Percentiles rank a stretch among this genome's conserved stretches.
Conservation (phyloP, 768 basidiomycete species). For the Leccinum subgranulosum region DNA sequence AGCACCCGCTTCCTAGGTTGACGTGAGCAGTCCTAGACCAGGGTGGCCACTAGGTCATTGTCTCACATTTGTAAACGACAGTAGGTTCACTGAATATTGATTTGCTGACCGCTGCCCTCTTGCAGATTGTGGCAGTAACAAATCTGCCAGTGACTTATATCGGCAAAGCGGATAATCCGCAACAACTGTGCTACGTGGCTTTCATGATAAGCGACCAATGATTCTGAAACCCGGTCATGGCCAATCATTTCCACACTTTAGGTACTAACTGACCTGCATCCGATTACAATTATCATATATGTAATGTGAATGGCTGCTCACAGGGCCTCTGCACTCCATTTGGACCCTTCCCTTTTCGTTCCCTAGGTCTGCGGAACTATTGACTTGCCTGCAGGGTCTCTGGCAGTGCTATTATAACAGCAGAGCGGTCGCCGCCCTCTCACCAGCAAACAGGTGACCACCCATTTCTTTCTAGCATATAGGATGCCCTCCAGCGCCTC, state of each 20-base stretch:
- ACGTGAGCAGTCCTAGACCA: background rate
- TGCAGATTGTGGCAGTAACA: too few species aligned
- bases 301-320: background rate
- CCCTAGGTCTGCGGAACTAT: too few species aligned
- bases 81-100: too few species aligned
- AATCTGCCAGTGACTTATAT: too few species aligned
- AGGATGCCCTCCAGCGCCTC: slow-evolving; percentile 6
- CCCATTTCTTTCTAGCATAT: background rate
- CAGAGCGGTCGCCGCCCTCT: background rate
- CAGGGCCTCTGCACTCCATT: background rate
- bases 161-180: background rate
- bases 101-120: too few species aligned
- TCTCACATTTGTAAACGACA: background rate
- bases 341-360: background rate
- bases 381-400: background rate
- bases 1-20: background rate
- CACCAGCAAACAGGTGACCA: background rate
- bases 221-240: background rate
- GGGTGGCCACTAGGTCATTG: background rate
- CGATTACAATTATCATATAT: background rate
- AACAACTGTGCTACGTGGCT: background rate
- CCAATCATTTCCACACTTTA: background rate
- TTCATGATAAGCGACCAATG: slow-evolving; percentile 28
- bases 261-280: slow-evolving; percentile 7
- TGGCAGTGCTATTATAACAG: background rate